A percentile compares a stretch with the other conserved stretches of the same genome.
Evolutionary conservation across 345 rosid genomes (phyloP).

Genomic region (Pugionium dolabratum): DNA sequence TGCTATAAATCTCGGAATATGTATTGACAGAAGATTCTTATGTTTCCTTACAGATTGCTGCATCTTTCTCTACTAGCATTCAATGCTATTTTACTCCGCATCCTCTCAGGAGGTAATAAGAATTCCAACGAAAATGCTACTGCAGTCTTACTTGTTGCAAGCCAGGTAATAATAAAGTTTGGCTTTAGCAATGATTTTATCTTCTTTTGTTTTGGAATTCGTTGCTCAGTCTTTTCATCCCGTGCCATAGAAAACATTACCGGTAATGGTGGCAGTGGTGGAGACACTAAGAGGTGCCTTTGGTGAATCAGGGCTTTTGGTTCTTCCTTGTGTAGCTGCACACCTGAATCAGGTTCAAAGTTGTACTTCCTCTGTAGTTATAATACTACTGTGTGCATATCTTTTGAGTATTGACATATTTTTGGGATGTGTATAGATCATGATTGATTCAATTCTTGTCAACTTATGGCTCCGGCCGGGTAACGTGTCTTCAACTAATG

Average conservation of each 20-base stretch:
- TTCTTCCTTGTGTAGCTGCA: constrained; percentile 94
- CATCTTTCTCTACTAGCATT: constrained; percentile 68
- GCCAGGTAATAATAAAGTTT: constrained; percentile 55
- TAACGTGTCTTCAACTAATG: constrained; percentile 12
- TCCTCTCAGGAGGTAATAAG: constrained; percentile 55
- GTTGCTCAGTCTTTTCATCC: background rate
- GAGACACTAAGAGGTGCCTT: constrained; percentile 82
- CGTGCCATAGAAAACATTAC: constrained; percentile 71
- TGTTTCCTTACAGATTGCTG: constrained; percentile 51
- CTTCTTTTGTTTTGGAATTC: constrained; percentile 7
- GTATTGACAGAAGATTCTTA: constrained; percentile 21
- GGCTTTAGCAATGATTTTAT: background rate
- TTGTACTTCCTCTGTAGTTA: background rate
- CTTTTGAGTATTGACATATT: background rate
- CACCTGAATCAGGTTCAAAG: constrained; percentile 70
- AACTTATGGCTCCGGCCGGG: constrained; percentile 31
- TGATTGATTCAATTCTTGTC: constrained; percentile 41
- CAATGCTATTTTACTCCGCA: constrained; percentile 55
- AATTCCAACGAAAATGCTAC: constrained; percentile 62
- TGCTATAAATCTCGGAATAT: background rate
- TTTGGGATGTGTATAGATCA: constrained; percentile 27
- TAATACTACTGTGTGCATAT: background rate
- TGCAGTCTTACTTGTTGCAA: constrained; percentile 74
- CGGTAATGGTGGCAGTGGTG: constrained; percentile 86
- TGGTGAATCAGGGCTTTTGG: constrained; percentile 84